phyloP scores from a whole-genome alignment of 176 grass and related monocot genomes.

The Oryza officinalis region DNA sequence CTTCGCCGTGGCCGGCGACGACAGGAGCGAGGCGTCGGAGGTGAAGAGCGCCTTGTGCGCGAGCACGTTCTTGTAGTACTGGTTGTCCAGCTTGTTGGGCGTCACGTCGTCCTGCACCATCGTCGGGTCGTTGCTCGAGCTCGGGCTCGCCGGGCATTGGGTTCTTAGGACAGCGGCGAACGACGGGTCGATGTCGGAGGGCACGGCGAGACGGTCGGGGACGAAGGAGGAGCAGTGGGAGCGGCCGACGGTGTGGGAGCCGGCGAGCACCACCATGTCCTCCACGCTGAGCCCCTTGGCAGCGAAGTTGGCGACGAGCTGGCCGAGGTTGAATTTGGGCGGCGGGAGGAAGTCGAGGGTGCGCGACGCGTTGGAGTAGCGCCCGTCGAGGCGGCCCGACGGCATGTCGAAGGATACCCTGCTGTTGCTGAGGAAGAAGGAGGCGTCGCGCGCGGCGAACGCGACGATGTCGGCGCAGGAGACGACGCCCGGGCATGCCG shows the following conservation, averaged over 20 bases:
- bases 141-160: constrained; percentile 5
- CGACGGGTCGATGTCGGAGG: not conserved
- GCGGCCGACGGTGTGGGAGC: constrained; percentile 44
- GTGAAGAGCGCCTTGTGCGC: constrained; percentile 43
- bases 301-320: constrained; percentile 16
- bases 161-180: not conserved
- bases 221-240: constrained; percentile 54
- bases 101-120: constrained; percentile 47
- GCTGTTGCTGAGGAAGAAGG: constrained; percentile 23
- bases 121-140: constrained; percentile 24
- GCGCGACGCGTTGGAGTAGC: not conserved
- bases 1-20: constrained; percentile 18
- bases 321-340: not conserved
- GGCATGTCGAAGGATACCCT: constrained; percentile 30
- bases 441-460: constrained; percentile 48
- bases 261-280: constrained; percentile 51
- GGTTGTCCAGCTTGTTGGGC: constrained; percentile 24
- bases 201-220: constrained; percentile 2
- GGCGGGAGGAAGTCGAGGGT: constrained; percentile 29
- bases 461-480: constrained; percentile 60
- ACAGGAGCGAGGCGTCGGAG: constrained; percentile 37
- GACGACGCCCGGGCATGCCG: constrained; percentile 28
- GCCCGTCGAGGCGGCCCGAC: constrained; percentile 48
- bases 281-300: constrained; percentile 33
- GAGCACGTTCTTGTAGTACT: constrained; percentile 58